These are phyloP conservation scores for Sclerotinia borealis DNA, from an alignment of 2,329 filamentous ascomycete genomes.

Conservation along the genomic window DNA sequence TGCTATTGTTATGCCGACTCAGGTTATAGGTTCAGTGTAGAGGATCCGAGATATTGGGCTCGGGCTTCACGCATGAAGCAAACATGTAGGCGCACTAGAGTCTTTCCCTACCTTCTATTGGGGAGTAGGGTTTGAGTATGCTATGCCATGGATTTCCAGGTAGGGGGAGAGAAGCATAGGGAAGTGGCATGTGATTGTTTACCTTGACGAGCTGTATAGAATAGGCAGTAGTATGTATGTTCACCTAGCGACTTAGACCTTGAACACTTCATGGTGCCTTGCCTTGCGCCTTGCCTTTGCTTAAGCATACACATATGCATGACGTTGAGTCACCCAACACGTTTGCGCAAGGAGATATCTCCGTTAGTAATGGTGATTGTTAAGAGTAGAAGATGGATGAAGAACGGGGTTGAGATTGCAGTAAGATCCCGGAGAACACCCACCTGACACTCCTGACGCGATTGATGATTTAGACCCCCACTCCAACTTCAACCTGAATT, in stretches of 20 bases:
- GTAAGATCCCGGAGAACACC: conserved; percentile 2
- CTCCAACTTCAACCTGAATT: neutral
- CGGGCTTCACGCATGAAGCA: neutral
- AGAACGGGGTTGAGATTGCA: neutral
- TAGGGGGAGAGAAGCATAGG: neutral
- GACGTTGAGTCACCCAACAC: neutral
- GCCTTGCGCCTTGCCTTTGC: neutral
- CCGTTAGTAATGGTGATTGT: neutral
- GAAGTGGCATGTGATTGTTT: conserved; percentile 8
- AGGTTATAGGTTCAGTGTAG: neutral
- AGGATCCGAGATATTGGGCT: neutral
- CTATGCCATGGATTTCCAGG: neutral
- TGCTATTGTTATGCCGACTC: neutral
- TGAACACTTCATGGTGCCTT: conserved; percentile 11
- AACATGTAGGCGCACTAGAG: neutral
- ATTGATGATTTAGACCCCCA: conserved; percentile 5
- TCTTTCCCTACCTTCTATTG: neutral
- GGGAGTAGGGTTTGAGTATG: neutral
- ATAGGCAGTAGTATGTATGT: neutral
- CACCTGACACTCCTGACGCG: conserved; percentile 8
- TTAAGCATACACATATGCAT: neutral
- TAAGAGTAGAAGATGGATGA: neutral
- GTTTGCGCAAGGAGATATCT: conserved; percentile 2
- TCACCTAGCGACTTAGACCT: conserved; percentile 3
- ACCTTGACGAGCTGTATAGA: neutral